A percentile compares a stretch with the other conserved stretches of the same genome.
phyloP scores from a whole-genome alignment of 2,329 filamentous ascomycete species.

The Ophiostoma quercus region DNA sequence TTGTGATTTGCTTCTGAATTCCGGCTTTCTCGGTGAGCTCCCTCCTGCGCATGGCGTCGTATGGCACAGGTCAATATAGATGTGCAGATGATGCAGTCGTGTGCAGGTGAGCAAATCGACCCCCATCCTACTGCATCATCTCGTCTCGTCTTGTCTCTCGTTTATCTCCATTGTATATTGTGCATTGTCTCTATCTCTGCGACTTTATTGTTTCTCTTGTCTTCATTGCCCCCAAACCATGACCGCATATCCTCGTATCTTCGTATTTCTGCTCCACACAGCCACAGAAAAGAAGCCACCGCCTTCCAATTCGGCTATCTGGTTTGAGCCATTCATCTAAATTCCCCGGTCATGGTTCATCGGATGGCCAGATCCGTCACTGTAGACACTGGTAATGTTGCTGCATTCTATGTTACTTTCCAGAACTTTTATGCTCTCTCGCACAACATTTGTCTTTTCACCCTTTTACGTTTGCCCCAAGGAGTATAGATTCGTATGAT shows the following conservation, averaged over 20 bases:
- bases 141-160: not conserved
- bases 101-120: not conserved
- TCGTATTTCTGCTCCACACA: not conserved
- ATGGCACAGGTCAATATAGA: not conserved
- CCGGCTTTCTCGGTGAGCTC: not conserved
- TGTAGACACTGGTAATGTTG: not conserved
- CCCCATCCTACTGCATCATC: not conserved
- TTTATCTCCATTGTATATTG: not conserved
- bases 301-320: not conserved
- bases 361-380: not conserved
- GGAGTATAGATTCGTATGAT: not conserved
- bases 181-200: not conserved
- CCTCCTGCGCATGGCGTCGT: not conserved
- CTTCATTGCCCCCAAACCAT: not conserved
- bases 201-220: not conserved
- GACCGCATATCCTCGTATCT: not conserved
- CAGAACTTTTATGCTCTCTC: too few species aligned
- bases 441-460: not conserved
- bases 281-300: not conserved
- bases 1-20: not conserved
- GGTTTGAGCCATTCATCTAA: not conserved
- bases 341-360: slow-evolving; percentile 7
- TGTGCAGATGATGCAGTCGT: not conserved
- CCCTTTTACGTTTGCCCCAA: not conserved
- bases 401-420: not conserved